These are phyloP conservation scores for Phaeomoniella chlamydospora DNA, from an alignment of 2,329 filamentous ascomycete genomes.

Conservation along the genomic window DNA sequence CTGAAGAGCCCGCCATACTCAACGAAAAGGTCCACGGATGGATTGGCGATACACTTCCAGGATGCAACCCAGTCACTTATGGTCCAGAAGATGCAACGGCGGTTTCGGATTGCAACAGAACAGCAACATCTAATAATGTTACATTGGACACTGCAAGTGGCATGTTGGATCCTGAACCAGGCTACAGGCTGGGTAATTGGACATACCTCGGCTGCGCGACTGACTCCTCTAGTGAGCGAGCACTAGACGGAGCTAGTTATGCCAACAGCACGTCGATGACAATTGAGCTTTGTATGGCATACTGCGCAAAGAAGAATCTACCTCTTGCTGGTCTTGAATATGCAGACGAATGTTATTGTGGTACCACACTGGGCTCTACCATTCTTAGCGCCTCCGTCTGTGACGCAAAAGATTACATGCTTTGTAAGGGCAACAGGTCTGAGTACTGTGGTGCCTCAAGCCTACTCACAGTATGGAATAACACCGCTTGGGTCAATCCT, in stretches of 20 bases:
- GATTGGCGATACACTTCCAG: slow-evolving; percentile 10
- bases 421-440: slow-evolving; percentile 7
- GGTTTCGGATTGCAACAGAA: slow-evolving; percentile 9
- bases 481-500: slow-evolving; percentile 6
- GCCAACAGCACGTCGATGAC: slow-evolving; percentile 36
- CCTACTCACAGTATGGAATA: slow-evolving; percentile 8
- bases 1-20: slow-evolving; percentile 13
- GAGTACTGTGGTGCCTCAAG: slow-evolving; percentile 7
- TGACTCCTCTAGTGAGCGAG: slow-evolving; percentile 13
- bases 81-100: slow-evolving; percentile 18
- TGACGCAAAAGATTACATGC: slow-evolving; percentile 6
- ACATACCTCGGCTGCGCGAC: slow-evolving; percentile 6
- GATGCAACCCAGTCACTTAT: slow-evolving; percentile 12
- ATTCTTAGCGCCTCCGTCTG: slow-evolving; percentile 2
- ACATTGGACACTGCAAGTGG: slow-evolving; percentile 6
- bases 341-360: slow-evolving; percentile 11
- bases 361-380: slow-evolving; percentile 4
- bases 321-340: slow-evolving; percentile 11
- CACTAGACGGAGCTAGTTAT: slow-evolving; percentile 29
- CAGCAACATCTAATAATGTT: slow-evolving; percentile 15
- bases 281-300: slow-evolving; percentile 14
- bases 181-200: slow-evolving; percentile 16
- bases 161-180: slow-evolving; percentile 4
- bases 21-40: slow-evolving; percentile 13
- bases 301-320: slow-evolving; percentile 10